Base-by-base conservation (phyloP, 345 rosid genomes). In the Viola odorata region DNA sequence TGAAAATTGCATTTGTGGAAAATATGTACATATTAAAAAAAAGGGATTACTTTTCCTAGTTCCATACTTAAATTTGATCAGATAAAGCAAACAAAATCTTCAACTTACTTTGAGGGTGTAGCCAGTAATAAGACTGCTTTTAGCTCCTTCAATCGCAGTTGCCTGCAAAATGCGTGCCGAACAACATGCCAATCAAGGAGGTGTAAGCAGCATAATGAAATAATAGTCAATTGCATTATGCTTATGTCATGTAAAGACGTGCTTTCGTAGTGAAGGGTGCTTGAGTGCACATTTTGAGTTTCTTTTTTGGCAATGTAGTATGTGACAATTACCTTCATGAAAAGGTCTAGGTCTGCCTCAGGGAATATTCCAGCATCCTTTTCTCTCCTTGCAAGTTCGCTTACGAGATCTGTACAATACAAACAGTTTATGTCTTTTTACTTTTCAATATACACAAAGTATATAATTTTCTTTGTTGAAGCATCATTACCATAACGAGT, bases 261-360 rank as follows among this genome's bases (percentile, higher is more conserved):
- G n/a, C n/a, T n/a, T n/a, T n/a, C n/a, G n/a, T n/a, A n/a, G n/a
- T n/a, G n/a, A n/a, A n/a, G n/a, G n/a, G n/a, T n/a, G n/a, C 12
- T 10, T 10, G 5, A 37, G 9, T 8, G 3, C 14, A 4, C 5
- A 41, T 7, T 32, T 39, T 37, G 13, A 47, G 17, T 16, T 9
- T n/a, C 13, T 41, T 3, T 37, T 59, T 50, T 8, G 41, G 13
- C 12, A 2, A 8, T 0, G 16, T 23, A 16, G 6, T 5, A 36
- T n/a, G n/a, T n/a, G n/a, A n/a, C n/a, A n/a, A n/a, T 3, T 66
- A 85, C 90, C 85, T 91, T 91, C 97, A 91, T 87, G 84, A 85
- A 91, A 36, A 91, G 84, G 79, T 91, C 97, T 38, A 85, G 70
- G 72, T 91, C 94, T 41, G 96, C 82, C 57, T 91, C 97, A 0